Conservation (phyloP, 352 stramenopile genomes). For the Phytophthora sp. region DNA sequence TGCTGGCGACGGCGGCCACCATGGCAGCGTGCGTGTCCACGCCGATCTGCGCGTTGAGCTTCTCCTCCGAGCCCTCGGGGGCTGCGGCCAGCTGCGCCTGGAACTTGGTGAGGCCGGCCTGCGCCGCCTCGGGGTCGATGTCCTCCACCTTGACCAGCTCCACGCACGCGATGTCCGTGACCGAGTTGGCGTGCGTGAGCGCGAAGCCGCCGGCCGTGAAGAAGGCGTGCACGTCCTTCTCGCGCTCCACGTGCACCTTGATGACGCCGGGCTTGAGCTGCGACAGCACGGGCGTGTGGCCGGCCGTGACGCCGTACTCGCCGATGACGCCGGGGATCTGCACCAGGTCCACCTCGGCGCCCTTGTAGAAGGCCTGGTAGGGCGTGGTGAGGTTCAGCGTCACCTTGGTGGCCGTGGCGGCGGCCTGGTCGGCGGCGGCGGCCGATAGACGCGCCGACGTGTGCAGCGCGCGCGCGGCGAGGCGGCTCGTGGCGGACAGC, state of each 20-base stretch:
- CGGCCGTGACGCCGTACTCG: constrained; percentile 97
- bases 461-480: constrained; percentile 66
- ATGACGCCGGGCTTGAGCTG: constrained; percentile 97
- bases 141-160: constrained; percentile 98
- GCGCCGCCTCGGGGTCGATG: constrained; percentile 91
- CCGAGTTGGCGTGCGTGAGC: constrained; percentile 95
- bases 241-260: constrained; percentile 84
- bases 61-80: constrained; percentile 87
- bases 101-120: constrained; percentile 91
- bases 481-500: constrained; percentile 57
- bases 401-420: constrained; percentile 75
- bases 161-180: constrained; percentile 97
- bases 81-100: constrained; percentile 85
- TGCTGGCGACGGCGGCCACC: constrained; percentile 84
- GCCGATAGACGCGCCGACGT: constrained; percentile 62
- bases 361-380: constrained; percentile 84
- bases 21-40: constrained; percentile 95
- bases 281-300: constrained; percentile 96
- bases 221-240: constrained; percentile 95
- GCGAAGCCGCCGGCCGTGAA: constrained; percentile 98
- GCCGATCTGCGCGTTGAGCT: constrained; percentile 96
- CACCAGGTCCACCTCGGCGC: constrained; percentile 89
- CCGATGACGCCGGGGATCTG: constrained; percentile 95
- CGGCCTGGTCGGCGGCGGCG: constrained; percentile 54
- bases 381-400: constrained; percentile 87